Conservation (phyloP, 1,284 basidiomycete species). For the Ustilago nuda region DNA sequence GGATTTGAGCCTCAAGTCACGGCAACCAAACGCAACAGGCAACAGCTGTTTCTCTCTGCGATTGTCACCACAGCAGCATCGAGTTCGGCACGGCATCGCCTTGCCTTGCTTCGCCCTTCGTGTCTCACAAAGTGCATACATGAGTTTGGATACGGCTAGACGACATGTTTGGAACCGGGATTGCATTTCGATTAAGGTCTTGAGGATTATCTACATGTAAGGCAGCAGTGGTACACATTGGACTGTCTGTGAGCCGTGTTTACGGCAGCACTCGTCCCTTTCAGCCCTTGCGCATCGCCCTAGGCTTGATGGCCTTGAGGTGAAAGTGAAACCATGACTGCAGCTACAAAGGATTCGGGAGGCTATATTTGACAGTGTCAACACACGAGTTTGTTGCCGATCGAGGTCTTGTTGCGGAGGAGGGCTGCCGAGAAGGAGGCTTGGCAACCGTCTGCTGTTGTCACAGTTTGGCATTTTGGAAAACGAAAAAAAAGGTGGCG, state of each 20-base stretch:
- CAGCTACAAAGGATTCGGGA: too few relatives aligned
- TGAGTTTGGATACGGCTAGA: neutral
- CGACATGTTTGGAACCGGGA: neutral
- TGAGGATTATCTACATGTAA: neutral
- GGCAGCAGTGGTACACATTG: neutral
- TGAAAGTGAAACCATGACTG: neutral
- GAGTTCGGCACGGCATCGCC: neutral
- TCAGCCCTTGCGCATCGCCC: too few relatives aligned
- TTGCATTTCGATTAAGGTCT: neutral
- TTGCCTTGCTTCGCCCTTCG: neutral
- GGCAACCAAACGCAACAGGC: constrained; percentile 1
- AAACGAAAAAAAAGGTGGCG: neutral
- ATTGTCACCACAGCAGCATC: neutral
- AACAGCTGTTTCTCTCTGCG: neutral
- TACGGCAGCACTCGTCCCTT: neutral
- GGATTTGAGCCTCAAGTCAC: neutral
- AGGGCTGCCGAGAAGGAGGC: too few relatives aligned
- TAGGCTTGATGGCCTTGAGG: too few relatives aligned
- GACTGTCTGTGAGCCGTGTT: neutral
- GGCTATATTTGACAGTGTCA: too few relatives aligned
- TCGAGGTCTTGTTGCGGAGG: too few relatives aligned
- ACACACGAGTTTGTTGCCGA: too few relatives aligned
- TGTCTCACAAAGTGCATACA: too few relatives aligned
- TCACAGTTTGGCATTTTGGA: too few relatives aligned
- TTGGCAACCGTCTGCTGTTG: neutral